Conservation (phyloP, 2,329 filamentous ascomycete species). For the Colletotrichum sp. region DNA sequence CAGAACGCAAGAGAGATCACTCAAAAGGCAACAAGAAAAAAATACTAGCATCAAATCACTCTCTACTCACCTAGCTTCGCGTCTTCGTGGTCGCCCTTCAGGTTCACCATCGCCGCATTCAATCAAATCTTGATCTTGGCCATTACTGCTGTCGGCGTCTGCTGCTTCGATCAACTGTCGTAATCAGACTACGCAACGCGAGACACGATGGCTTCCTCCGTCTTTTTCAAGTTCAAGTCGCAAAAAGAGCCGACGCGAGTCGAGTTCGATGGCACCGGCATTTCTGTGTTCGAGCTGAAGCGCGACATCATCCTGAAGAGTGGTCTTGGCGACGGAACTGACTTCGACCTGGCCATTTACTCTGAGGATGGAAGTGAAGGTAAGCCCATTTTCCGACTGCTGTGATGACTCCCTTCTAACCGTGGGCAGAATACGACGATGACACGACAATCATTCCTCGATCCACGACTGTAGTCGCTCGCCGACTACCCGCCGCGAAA, state of each 20-base stretch:
- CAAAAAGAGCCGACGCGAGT: conserved; percentile 94
- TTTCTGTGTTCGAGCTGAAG: conserved; percentile 98
- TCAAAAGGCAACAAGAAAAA: conserved; percentile 24
- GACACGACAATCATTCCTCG: conserved; percentile 97
- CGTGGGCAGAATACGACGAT: conserved; percentile 85
- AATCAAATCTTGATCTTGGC: background rate
- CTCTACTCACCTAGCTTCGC: conserved; percentile 20
- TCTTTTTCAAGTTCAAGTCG: conserved; percentile 99
- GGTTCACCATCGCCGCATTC: background rate
- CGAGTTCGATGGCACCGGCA: conserved; percentile 95
- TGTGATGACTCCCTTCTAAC: background rate
- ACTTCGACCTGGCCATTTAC: conserved; percentile 95
- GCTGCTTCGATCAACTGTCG: conserved; percentile 4
- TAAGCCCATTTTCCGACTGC: conserved; percentile 50
- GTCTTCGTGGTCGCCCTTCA: conserved; percentile 11
- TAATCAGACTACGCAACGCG: background rate
- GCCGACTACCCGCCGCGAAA: conserved; percentile 82
- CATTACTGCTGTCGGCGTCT: background rate
- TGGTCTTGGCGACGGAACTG: conserved; percentile 91
- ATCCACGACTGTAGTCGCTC: conserved; percentile 91
- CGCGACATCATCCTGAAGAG: conserved; percentile 97
- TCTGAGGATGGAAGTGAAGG: conserved; percentile 91
- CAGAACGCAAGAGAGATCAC: conserved; percentile 31
- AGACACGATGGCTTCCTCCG: conserved; percentile 85
- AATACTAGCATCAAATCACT: conserved; percentile 25